phyloP scores from a whole-genome alignment of 176 grass and related monocot genomes.

The maize (Zea mays) region Zm-B73-REFERENCE-NAM-5.0 NC_050104.1:144513501-144514000 shows the following conservation, averaged over 20 bases:
- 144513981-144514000: not conserved
- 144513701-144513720: constrained; percentile 26
- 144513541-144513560: no score
- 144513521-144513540: no score
- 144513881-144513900: constrained; percentile 89
- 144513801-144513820: constrained; percentile 69
- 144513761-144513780: no score
- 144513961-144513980: constrained; percentile 39
- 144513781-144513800: constrained; percentile 51
- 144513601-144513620: not conserved
- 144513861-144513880: constrained; percentile 91
- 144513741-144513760: no score
- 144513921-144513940: constrained; percentile 79
- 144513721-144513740: constrained; percentile 16
- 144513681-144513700: not conserved
- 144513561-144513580: not conserved
- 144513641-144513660: not conserved
- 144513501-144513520: no score
- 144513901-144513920: constrained; percentile 85
- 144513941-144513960: constrained; percentile 90
- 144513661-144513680: constrained; percentile 44
- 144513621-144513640: constrained; percentile 4
- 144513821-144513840: constrained; percentile 92
- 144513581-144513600: constrained; percentile 17
- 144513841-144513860: constrained; percentile 88